These are phyloP conservation scores for Nemania sp. DNA, from an alignment of 2,329 filamentous ascomycete species.

Conservation along the genomic window DNA sequence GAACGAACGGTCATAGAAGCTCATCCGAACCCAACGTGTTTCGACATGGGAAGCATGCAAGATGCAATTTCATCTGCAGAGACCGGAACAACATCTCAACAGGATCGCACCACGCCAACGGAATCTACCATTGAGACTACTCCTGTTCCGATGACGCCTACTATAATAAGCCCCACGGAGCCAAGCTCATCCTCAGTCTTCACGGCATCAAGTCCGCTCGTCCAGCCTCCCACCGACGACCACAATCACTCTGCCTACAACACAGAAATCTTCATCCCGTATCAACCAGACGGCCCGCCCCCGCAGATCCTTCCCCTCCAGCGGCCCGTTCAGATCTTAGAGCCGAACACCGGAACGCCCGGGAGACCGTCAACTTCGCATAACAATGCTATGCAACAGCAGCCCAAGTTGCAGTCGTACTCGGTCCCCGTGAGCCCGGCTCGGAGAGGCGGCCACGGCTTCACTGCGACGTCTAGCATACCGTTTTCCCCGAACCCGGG, in stretches of 20 bases:
- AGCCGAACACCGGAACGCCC: conserved; percentile 31
- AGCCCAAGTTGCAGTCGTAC: conserved; percentile 11
- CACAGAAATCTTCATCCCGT: conserved; percentile 54
- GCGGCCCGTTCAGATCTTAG: conserved; percentile 32
- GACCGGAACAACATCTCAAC: not conserved
- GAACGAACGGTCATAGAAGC: not conserved
- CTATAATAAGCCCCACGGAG: conserved; percentile 27
- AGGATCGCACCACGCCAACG: not conserved
- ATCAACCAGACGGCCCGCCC: conserved; percentile 57
- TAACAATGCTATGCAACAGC: conserved; percentile 10
- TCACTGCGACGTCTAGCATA: conserved; percentile 34
- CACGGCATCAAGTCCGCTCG: conserved; percentile 39
- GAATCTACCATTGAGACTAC: conserved; percentile 8
- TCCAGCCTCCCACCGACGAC: conserved; percentile 20
- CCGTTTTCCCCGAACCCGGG: conserved; percentile 31
- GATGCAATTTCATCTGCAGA: not conserved
- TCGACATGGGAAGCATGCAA: not conserved
- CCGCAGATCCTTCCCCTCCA: conserved; percentile 43
- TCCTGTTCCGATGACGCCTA: conserved; percentile 21
- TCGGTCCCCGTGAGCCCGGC: conserved; percentile 29
- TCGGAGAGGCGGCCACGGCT: conserved; percentile 31
- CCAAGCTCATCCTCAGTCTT: conserved; percentile 21
- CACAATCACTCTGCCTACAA: conserved; percentile 26
- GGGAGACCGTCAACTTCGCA: too few species aligned
- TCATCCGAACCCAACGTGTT: not conserved